phyloP scores from a whole-genome alignment of 306 rosid genomes.

The Rubus idaeus region DNA sequence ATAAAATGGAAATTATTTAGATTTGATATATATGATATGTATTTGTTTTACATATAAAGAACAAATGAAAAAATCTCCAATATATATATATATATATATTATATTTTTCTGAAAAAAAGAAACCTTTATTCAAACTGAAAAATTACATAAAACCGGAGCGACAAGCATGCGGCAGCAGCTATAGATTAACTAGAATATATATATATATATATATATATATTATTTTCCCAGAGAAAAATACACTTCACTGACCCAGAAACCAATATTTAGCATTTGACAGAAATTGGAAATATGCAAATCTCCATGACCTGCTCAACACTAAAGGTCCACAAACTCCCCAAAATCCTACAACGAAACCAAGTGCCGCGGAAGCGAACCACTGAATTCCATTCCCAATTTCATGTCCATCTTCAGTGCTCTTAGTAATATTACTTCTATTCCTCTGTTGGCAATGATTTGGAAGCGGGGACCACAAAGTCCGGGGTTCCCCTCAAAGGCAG shows the following conservation, averaged over 20 bases:
- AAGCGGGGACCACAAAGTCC: neutral
- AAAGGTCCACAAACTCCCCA: neutral
- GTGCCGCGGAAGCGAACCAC: neutral
- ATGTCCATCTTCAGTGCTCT: neutral
- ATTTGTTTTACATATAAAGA: too few species aligned
- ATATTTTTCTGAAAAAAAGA: too few species aligned
- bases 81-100: too few species aligned
- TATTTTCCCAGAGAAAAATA: neutral
- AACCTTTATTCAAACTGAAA: too few species aligned
- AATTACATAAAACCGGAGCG: too few species aligned
- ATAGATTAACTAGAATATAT: too few species aligned
- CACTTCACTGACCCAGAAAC: neutral
- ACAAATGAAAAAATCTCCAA: too few species aligned
- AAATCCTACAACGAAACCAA: neutral
- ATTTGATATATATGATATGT: too few species aligned
- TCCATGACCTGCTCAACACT: neutral
- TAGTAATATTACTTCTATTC: neutral
- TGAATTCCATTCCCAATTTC: neutral
- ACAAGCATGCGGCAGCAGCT: too few species aligned
- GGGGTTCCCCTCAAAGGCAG: neutral
- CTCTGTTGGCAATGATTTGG: neutral
- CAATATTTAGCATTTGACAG: neutral
- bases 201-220: too few species aligned
- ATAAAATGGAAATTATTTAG: too few species aligned
- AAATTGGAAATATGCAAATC: neutral